phyloP scores from a whole-genome alignment of 805 yeast species.

The Yarrowia yakushimensis region DNA sequence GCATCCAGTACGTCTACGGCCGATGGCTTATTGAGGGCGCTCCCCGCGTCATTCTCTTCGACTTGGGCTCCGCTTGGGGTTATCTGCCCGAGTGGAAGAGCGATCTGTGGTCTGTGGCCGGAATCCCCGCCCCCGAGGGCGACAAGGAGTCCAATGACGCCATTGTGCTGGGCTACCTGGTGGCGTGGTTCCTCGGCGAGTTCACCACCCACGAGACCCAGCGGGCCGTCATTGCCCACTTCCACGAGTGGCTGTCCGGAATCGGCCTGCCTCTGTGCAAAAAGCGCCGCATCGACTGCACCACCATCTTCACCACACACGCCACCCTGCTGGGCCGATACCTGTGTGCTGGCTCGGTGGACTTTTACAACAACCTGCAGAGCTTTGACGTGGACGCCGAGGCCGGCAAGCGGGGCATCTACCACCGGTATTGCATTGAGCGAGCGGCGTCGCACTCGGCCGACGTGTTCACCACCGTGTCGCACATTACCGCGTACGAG shows the following conservation, averaged over 20 bases:
- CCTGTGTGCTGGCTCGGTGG: slow-evolving; percentile 93
- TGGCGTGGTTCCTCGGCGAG: slow-evolving; percentile 97
- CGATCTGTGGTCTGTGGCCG: slow-evolving; percentile 86
- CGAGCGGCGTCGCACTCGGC: slow-evolving; percentile 94
- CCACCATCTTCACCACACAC: slow-evolving; percentile 95
- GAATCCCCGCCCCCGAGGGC: slow-evolving; percentile 88
- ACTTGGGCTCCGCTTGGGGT: slow-evolving; percentile 65
- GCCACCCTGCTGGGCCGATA: slow-evolving; percentile 94
- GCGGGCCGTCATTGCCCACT: slow-evolving; percentile 88
- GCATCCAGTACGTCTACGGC: slow-evolving; percentile 80
- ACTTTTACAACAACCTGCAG: slow-evolving; percentile 87
- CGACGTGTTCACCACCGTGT: slow-evolving; percentile 95
- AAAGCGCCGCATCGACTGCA: slow-evolving; percentile 85
- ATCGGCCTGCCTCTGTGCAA: slow-evolving; percentile 90
- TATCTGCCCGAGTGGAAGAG: slow-evolving; percentile 89
- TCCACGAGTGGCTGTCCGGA: slow-evolving; percentile 98
- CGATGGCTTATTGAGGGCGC: slow-evolving; percentile 98
- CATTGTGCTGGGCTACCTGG: slow-evolving; percentile 83
- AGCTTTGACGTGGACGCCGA: slow-evolving; percentile 93
- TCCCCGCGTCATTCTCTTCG: slow-evolving; percentile 87
- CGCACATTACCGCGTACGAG: slow-evolving; percentile 96
- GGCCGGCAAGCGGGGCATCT: slow-evolving; percentile 96
- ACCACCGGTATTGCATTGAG: slow-evolving; percentile 95
- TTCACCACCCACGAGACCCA: slow-evolving; percentile 77
- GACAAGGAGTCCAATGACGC: slow-evolving; percentile 92